Evolutionary conservation across 1,284 basidiomycete genomes (phyloP).

Genomic region (Ganoderma lingzhi): DNA sequence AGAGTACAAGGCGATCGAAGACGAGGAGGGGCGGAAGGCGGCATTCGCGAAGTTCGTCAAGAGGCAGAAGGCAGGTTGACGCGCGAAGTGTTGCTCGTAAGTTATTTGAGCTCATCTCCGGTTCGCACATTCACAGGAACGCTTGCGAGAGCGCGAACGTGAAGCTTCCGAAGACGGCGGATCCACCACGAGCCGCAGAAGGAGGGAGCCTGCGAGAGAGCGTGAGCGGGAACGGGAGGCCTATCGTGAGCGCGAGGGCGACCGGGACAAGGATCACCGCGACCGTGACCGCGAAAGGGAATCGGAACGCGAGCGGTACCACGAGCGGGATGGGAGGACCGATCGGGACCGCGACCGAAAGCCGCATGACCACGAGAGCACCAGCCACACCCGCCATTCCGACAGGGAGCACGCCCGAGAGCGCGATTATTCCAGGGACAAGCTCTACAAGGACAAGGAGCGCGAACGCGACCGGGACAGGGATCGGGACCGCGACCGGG

Average conservation of each 20-base stretch:
- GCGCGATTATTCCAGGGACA: slow-evolving; percentile 49
- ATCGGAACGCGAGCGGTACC: slow-evolving; percentile 51
- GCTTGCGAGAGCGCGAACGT: slow-evolving; percentile 76
- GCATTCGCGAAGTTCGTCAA: slow-evolving; percentile 90
- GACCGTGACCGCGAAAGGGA: slow-evolving; percentile 47
- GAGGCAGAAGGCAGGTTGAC: slow-evolving; percentile 73
- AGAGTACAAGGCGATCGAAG: slow-evolving; percentile 86
- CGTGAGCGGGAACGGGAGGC: slow-evolving; percentile 54
- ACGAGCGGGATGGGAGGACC: slow-evolving; percentile 46
- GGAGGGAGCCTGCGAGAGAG: slow-evolving; percentile 73
- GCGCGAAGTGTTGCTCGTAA: slow-evolving; percentile 17
- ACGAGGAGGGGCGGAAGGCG: slow-evolving; percentile 79
- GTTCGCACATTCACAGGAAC: slow-evolving; percentile 59
- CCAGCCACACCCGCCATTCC: slow-evolving; percentile 30
- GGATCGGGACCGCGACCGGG: slow-evolving; percentile 45
- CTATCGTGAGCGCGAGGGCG: slow-evolving; percentile 50
- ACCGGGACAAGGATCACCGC: slow-evolving; percentile 48
- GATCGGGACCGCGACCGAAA: slow-evolving; percentile 36
- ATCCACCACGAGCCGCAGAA: slow-evolving; percentile 76
- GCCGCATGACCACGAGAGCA: slow-evolving; percentile 39
- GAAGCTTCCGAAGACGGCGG: slow-evolving; percentile 81
- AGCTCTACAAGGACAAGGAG: slow-evolving; percentile 45
- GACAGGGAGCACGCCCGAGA: slow-evolving; percentile 40
- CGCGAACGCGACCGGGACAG: slow-evolving; percentile 50
- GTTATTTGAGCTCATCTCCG: slow-evolving; percentile 19